Evolutionary conservation across 2,329 filamentous ascomycete species (phyloP).

Genomic region (Fusarium mangiferae): DNA sequence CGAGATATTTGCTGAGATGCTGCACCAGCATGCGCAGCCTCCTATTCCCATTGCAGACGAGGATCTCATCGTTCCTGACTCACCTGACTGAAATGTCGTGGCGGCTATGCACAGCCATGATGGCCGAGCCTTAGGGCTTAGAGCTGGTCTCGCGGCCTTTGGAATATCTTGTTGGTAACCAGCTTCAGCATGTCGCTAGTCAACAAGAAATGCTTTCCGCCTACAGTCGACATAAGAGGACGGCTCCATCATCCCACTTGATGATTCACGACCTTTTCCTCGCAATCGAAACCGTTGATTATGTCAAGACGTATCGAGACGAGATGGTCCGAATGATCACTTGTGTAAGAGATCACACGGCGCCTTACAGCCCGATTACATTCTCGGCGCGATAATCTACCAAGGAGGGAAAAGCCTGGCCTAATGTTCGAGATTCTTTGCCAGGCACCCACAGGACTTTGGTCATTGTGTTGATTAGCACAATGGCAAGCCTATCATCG

Average conservation of each 20-base stretch:
- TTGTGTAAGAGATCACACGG: background rate
- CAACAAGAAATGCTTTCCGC: background rate
- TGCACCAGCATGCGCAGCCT: conserved; percentile 46
- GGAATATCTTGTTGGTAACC: background rate
- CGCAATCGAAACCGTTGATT: background rate
- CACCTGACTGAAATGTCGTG: conserved; percentile 46
- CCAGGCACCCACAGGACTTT: background rate
- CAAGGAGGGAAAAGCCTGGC: background rate
- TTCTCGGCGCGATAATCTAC: background rate
- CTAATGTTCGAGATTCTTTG: background rate
- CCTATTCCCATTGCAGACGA: conserved; percentile 48
- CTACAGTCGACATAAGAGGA: background rate
- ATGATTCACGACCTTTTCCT: conserved; percentile 11
- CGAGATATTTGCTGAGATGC: conserved; percentile 53
- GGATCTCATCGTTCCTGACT: conserved; percentile 46
- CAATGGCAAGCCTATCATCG: background rate
- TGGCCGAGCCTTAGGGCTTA: conserved; percentile 1
- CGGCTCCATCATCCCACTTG: background rate
- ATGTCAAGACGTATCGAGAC: background rate
- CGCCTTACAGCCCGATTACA: background rate
- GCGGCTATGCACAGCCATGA: background rate
- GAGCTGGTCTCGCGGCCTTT: conserved; percentile 32
- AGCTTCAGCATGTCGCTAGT: conserved; percentile 5
- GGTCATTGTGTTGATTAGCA: background rate
- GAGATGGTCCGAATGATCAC: background rate